Conservation (phyloP, 352 stramenopile genomes). For the Pythium brachiatum region DNA sequence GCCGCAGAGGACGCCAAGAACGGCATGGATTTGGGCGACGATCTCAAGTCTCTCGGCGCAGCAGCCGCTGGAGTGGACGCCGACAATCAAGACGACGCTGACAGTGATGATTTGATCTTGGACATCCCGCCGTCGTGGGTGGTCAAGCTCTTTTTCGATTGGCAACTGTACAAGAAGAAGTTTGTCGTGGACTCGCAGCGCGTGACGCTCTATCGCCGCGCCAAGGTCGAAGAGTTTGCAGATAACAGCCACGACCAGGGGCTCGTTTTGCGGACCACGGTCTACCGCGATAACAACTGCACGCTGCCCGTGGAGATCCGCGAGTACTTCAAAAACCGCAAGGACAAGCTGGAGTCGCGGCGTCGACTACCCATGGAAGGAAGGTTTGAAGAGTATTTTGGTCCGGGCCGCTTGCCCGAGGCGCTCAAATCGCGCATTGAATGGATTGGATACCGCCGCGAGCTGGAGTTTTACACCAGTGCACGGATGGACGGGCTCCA, state of each 20-base stretch:
- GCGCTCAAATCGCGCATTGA: constrained; percentile 80
- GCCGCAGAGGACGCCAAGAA: constrained; percentile 46
- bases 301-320: constrained; percentile 86
- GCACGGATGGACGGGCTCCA: constrained; percentile 88
- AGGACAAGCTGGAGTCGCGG: constrained; percentile 85
- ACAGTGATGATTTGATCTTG: constrained; percentile 67
- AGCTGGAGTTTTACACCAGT: constrained; percentile 91
- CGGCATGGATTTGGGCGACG: constrained; percentile 48
- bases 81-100: constrained; percentile 56
- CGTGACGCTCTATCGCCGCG: constrained; percentile 85
- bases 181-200: constrained; percentile 87
- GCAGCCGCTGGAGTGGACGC: constrained; percentile 37
- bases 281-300: constrained; percentile 75
- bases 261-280: constrained; percentile 79
- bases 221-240: constrained; percentile 94
- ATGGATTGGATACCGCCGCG: constrained; percentile 81
- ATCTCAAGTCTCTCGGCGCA: constrained; percentile 49
- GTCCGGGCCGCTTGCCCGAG: constrained; percentile 62
- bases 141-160: constrained; percentile 66
- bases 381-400: constrained; percentile 86
- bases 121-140: constrained; percentile 88
- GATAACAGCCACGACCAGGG: constrained; percentile 87
- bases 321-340: constrained; percentile 91
- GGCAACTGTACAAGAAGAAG: constrained; percentile 68
- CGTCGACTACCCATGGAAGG: constrained; percentile 78